Conservation (phyloP, 176 grass and related monocot genomes). For the Tillandsia leiboldiana region DNA sequence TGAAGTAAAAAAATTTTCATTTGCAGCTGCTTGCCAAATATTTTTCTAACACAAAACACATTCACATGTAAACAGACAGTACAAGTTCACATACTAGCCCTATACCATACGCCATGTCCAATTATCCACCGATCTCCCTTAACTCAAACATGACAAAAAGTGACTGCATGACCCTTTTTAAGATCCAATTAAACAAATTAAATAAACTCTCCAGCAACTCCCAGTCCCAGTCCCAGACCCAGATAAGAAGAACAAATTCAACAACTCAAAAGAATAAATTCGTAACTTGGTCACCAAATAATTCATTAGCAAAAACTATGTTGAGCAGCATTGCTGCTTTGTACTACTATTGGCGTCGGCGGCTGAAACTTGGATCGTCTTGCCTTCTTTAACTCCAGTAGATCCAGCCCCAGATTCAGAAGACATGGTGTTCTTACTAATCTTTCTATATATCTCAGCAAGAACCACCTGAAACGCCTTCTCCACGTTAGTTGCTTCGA, state of each 20-base stretch:
- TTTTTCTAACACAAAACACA: too few relatives aligned
- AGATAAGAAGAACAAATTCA: not conserved
- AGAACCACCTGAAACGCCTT: slow-evolving; percentile 75
- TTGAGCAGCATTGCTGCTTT: slow-evolving; percentile 77
- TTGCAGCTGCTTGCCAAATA: too few relatives aligned
- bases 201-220: not conserved
- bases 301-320: slow-evolving; percentile 18
- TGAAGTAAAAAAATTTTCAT: too few relatives aligned
- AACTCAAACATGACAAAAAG: not conserved
- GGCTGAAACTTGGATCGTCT: slow-evolving; percentile 49
- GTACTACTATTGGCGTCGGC: slow-evolving; percentile 19
- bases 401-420: slow-evolving; percentile 22
- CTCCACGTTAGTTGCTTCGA: slow-evolving; percentile 83
- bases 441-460: slow-evolving; percentile 53
- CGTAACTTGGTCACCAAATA: not conserved
- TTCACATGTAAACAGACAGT: too few relatives aligned
- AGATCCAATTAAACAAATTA: not conserved
- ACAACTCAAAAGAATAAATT: not conserved
- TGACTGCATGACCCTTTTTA: not conserved
- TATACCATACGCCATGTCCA: not conserved
- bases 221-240: not conserved
- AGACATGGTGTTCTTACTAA: slow-evolving; percentile 69
- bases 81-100: too few relatives aligned
- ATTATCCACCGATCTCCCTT: not conserved
- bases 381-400: slow-evolving; percentile 55